phyloP scores from a whole-genome alignment of 352 stramenopile genomes.

The Phytophthora pisi region DNA sequence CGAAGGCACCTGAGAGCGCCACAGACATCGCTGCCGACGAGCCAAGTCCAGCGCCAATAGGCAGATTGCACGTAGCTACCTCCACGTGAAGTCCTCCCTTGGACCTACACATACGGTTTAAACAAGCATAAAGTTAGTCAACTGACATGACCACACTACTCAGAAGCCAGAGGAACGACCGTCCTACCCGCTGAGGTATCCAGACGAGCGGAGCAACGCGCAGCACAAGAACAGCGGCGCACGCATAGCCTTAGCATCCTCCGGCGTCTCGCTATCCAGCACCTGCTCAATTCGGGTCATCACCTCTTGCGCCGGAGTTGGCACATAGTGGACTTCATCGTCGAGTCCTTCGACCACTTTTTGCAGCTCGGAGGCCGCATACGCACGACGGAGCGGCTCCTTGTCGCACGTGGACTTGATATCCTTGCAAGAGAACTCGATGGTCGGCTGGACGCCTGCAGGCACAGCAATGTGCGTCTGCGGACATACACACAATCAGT shows the following conservation, averaged over 20 bases:
- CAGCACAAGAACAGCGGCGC: conserved; percentile 67
- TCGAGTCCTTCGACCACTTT: conserved; percentile 39
- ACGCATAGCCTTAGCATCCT: conserved; percentile 55
- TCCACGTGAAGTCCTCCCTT: conserved; percentile 49
- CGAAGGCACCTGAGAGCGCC: conserved; percentile 71
- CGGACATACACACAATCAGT: conserved; percentile 3
- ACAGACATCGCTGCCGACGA: conserved; percentile 92
- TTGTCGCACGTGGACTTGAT: conserved; percentile 44
- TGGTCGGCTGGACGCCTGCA: conserved; percentile 13
- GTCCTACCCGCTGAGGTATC: conserved; percentile 31
- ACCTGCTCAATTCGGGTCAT: conserved; percentile 55
- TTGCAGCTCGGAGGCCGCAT: conserved; percentile 36
- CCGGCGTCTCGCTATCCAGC: conserved; percentile 46
- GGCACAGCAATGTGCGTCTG: conserved; percentile 37
- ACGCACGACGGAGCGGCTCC: conserved; percentile 41
- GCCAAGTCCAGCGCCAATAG: conserved; percentile 90
- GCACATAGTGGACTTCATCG: conserved; percentile 58
- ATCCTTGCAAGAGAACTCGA: conserved; percentile 66
- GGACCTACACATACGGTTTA: conserved; percentile 8
- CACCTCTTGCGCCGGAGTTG: conserved; percentile 44
- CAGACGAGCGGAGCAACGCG: conserved; percentile 54
- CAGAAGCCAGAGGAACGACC: not conserved
- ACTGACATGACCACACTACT: not conserved
- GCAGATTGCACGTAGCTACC: conserved; percentile 59
- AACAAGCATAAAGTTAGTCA: conserved; percentile 3